These are phyloP conservation scores for Cyberlindnera americana DNA, from an alignment of 805 yeast species.

Conservation along the genomic window DNA sequence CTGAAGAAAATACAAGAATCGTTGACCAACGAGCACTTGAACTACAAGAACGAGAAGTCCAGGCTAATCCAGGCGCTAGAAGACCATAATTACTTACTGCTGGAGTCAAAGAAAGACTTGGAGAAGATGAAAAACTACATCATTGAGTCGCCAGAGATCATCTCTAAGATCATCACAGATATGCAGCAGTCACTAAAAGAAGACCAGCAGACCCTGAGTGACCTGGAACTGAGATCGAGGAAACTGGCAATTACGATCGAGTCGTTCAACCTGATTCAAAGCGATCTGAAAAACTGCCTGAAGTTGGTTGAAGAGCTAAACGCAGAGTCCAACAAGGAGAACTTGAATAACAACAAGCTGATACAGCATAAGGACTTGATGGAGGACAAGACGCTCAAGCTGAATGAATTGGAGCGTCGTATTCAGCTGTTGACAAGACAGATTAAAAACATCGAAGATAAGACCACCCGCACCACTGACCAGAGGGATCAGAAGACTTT, in stretches of 20 bases:
- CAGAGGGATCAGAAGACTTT: constrained; percentile 35
- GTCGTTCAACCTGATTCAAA: constrained; percentile 42
- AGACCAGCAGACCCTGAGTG: constrained; percentile 36
- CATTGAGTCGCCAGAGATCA: constrained; percentile 54
- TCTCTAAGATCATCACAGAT: constrained; percentile 50
- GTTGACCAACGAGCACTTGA: constrained; percentile 56
- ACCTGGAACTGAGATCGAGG: constrained; percentile 45
- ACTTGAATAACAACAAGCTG: constrained; percentile 13
- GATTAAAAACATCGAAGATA: constrained; percentile 38
- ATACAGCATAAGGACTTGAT: constrained; percentile 17
- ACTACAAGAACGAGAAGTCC: constrained; percentile 62
- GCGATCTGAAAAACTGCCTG: constrained; percentile 21
- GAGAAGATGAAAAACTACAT: constrained; percentile 59
- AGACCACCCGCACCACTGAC: constrained; percentile 33
- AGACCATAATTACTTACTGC: constrained; percentile 51
- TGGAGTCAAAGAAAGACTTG: constrained; percentile 54
- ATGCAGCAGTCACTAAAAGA: constrained; percentile 42
- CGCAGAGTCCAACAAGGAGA: constrained; percentile 18
- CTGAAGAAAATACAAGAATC: constrained; percentile 61
- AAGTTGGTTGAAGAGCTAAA: constrained; percentile 23
- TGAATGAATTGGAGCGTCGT: constrained; percentile 34
- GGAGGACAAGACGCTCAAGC: constrained; percentile 21
- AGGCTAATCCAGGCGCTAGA: constrained; percentile 56
- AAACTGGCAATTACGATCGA: constrained; percentile 53
- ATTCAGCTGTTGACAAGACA: constrained; percentile 38